These are phyloP conservation scores for Leishmania mexicana DNA, from an alignment of 208 protist genomes.

Conservation along the genomic window DNA sequence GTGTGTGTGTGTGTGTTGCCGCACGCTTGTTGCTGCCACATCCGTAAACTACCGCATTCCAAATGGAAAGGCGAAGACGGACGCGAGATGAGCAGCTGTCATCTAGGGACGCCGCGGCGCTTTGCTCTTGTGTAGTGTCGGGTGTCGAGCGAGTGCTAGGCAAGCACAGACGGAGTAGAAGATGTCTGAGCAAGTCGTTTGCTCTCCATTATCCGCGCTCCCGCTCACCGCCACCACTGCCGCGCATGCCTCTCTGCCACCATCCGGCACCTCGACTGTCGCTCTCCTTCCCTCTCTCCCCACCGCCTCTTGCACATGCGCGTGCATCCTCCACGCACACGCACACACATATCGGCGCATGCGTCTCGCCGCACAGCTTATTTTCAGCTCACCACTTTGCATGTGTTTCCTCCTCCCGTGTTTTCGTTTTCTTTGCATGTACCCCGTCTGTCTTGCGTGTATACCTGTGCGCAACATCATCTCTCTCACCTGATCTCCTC, in stretches of 20 bases:
- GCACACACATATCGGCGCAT: not conserved
- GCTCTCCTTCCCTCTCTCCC: not conserved
- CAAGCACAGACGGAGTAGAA: not conserved
- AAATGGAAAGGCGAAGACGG: not conserved
- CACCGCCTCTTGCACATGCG: not conserved
- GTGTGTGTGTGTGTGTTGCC: not conserved
- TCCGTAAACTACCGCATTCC: not conserved
- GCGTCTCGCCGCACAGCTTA: not conserved
- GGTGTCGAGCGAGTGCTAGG: not conserved
- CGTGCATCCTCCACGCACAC: not conserved
- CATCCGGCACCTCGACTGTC: not conserved
- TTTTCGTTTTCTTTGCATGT: not conserved
- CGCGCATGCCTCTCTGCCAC: not conserved
- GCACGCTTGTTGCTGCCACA: not conserved
- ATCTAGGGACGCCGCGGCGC: not conserved
- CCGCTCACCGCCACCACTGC: not conserved
- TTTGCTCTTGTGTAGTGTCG: not conserved
- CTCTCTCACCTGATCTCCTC: not conserved
- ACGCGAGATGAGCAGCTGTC: not conserved
- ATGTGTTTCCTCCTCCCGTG: not conserved
- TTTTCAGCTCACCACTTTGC: not conserved
- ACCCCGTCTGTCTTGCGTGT: not conserved
- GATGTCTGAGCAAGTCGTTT: not conserved
- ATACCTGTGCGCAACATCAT: not conserved
- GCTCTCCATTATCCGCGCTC: not conserved